Base-by-base conservation (phyloP, 805 yeast genomes). In the Lipomyces starkeyi region DNA sequence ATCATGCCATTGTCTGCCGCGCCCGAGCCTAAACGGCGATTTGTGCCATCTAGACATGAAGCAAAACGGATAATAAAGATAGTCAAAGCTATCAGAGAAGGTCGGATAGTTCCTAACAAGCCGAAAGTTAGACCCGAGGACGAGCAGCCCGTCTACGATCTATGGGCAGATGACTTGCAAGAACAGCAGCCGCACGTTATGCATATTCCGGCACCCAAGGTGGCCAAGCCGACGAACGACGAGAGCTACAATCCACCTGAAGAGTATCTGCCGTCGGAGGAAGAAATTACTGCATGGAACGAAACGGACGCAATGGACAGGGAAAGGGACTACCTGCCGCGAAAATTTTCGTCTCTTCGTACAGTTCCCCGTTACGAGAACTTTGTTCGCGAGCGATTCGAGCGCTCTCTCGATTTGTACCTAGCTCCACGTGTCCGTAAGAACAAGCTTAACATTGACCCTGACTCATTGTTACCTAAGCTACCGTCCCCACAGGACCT, bases 241-340 rank as follows among this genome's bases (percentile, higher is more conserved):
- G 97, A 94, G 81, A 88, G 95, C 75, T 95, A 95, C 79, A 95
- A 95, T 77, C 99, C 99, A 49, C 99, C 99, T 4, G 97, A 85
- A 76, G 99, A 95, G 82, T 95, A 95, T 76, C 81, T 95, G 73
- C 81, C 91, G 69, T 87, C 87, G 14, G 90, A 87, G 59, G 94
- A 92, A 75, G 98, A 94, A 77, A 82, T 81, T 72, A 83, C 87
- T 73, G 82, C 85, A 74, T 91, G 94, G 91, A 86, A 86, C 71
- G 85, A 84, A 58, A 78, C 82, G 52, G 95, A 89, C 55, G 91
- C 93, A 35, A 81, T 83, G 62, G 97, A 93, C 73, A 85, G 97
- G 73, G 95, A 89, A 72, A 83, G 84, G 70, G 88, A 90, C 76
- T 92, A 87, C 77, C 64, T 93, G 27, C 98, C 98, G 25, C 89